Conservation (phyloP, 2,329 filamentous ascomycete species). For the Sporothrix luriei region DNA sequence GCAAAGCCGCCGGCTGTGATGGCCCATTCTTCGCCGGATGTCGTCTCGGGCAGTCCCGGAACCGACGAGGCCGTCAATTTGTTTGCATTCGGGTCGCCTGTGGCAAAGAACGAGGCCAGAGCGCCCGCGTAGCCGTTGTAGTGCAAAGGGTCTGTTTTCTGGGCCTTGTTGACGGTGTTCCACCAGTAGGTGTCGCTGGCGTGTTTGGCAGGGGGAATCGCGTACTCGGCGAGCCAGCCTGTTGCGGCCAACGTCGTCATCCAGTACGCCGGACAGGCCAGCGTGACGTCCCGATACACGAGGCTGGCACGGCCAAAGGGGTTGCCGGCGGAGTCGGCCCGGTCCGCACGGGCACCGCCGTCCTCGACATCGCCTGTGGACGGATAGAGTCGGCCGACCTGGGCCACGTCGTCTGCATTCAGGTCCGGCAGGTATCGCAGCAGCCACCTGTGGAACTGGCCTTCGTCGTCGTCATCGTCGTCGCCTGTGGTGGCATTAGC, state of each 20-base stretch:
- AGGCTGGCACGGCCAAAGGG: constrained; percentile 57
- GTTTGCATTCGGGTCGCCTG: constrained; percentile 59
- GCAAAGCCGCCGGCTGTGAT: constrained; percentile 51
- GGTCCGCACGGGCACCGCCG: constrained; percentile 42
- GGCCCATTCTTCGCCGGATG: constrained; percentile 53
- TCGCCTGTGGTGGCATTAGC: constrained; percentile 39
- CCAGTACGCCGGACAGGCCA: constrained; percentile 64
- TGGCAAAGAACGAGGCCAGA: constrained; percentile 62
- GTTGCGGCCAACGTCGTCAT: constrained; percentile 51
- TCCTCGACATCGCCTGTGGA: constrained; percentile 49
- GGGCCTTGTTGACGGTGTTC: constrained; percentile 58
- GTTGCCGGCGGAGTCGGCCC: constrained; percentile 48
- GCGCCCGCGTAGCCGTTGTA: constrained; percentile 62
- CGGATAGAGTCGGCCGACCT: constrained; percentile 53
- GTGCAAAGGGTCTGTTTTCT: constrained; percentile 54
- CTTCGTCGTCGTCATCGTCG: constrained; percentile 43
- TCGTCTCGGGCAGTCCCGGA: constrained; percentile 50
- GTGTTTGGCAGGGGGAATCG: constrained; percentile 61
- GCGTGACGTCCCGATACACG: constrained; percentile 60
- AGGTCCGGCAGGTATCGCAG: constrained; percentile 56
- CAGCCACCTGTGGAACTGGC: constrained; percentile 57
- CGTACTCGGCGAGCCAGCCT: constrained; percentile 61
- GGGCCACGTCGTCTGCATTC: constrained; percentile 44
- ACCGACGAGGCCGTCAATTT: constrained; percentile 54
- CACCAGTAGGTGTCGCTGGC: constrained; percentile 62